Conservation (phyloP, 768 basidiomycete genomes). For the Rhodotorula taiwanensis region DNA sequence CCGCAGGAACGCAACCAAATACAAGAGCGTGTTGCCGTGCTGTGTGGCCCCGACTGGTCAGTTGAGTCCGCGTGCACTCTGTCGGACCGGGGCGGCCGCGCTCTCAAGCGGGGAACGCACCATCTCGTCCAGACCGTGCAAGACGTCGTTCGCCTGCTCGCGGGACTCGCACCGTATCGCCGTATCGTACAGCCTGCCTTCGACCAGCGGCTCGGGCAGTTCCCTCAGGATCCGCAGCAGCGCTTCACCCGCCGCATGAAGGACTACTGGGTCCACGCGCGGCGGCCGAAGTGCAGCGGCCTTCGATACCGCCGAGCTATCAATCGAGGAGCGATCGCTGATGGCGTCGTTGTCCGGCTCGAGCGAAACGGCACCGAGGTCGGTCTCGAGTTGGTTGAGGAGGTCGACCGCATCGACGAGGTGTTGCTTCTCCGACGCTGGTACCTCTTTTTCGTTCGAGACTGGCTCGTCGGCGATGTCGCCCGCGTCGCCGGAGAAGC, state of each 20-base stretch:
- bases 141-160: constrained; percentile 23
- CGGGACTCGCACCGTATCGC: constrained; percentile 9
- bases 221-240: constrained; percentile 6
- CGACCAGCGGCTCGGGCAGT: constrained; percentile 25
- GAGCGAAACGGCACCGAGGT: constrained; percentile 28
- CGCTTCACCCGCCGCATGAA: constrained; percentile 11
- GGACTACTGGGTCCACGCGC: neutral
- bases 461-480: neutral
- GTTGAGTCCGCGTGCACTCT: neutral
- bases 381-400: constrained; percentile 18
- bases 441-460: neutral
- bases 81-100: neutral
- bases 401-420: constrained; percentile 15
- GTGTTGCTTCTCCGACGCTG: neutral
- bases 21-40: constrained; percentile 26
- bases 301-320: neutral
- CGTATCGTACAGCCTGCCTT: neutral
- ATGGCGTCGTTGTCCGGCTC: neutral
- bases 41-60: neutral
- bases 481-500: neutral
- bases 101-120: neutral
- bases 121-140: constrained; percentile 6
- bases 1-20: constrained; percentile 22
- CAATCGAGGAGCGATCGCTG: neutral
- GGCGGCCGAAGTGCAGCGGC: neutral